Base-by-base conservation (phyloP, 2,329 filamentous ascomycete genomes). In the Talaromyces rugulosus region DNA sequence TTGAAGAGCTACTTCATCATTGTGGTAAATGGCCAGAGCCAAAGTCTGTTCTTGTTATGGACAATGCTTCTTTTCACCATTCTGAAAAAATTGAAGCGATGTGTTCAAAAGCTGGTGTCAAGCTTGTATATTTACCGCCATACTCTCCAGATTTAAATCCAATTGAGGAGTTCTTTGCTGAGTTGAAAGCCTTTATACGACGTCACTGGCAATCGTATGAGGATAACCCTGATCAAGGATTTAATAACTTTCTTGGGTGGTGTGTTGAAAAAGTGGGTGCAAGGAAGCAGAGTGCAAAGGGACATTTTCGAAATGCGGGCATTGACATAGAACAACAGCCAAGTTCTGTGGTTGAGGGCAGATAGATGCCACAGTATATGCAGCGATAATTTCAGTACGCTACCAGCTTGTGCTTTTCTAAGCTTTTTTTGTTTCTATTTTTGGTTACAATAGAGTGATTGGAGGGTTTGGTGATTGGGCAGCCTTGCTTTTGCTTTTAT, bases 101-200 rank as follows among this genome's bases (percentile, higher is more conserved):
- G 27, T 47, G 55, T 18, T 57, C 14, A 47, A 28, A 30, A 4
- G 27, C 18, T 42, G 23, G 34, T 2, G 55, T 57, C 11, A 57
- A 59, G 42, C 31, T 59, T 12, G 16, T 59, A 23, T 52, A 52
- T 65, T 65, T 73, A 40, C 67, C 72, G 16, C 73, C 68, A 50
- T 75, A 74, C 63, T 75, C 69, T 54, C 72, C 70, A 18, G 69
- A 72, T 59, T 62, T 74, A 16, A 73, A 73, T 65, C 71, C 69
- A 31, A 72, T 74, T 61, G 66, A 74, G 62, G 67, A 73, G 62
- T 68, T 68, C 58, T 75, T 75, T 66, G 60, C 65, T 23, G 70
- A 71, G 60, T 62, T 75, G 5, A 75, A 75, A 62, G 66, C 66
- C 16, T 73, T 70, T 56, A 71, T 75, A 40, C 72, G 71, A 63